These are phyloP conservation scores for Coemansia sp. DNA, from an alignment of 192 early-diverging fungal genomes.

Conservation along the genomic window DNA sequence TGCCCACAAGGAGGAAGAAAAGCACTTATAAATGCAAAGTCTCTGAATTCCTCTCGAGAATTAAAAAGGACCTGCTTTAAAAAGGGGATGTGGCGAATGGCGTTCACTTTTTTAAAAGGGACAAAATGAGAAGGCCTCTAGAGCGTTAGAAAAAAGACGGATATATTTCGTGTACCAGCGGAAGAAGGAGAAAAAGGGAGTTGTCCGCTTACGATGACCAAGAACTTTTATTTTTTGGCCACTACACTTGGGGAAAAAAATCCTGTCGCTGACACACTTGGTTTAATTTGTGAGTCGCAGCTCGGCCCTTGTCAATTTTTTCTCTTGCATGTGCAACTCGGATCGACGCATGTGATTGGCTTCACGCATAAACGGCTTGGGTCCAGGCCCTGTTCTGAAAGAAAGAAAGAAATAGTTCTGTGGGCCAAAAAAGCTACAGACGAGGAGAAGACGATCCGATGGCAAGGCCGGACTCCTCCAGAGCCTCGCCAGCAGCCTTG, in stretches of 20 bases:
- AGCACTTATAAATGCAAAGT: neutral
- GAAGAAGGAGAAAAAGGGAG: neutral
- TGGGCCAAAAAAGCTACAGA: conserved; percentile 10
- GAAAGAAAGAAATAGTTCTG: neutral
- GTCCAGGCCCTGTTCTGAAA: neutral
- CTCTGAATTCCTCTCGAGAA: neutral
- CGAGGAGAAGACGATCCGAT: conserved; percentile 30
- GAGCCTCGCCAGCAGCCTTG: conserved; percentile 59
- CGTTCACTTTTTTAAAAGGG: neutral
- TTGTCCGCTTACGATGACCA: neutral
- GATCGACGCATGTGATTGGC: neutral
- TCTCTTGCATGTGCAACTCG: neutral
- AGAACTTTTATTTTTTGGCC: neutral
- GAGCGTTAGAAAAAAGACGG: neutral
- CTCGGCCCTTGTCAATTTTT: conserved; percentile 9
- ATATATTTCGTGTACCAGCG: neutral
- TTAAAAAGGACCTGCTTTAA: neutral
- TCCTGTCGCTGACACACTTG: neutral
- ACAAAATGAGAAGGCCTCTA: neutral
- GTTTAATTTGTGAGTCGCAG: conserved; percentile 22
- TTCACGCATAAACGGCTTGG: neutral
- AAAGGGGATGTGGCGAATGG: neutral
- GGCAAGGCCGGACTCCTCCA: conserved; percentile 53
- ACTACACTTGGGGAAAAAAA: neutral
- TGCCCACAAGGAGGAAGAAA: conserved; percentile 5